Percentiles rank a stretch among this genome's conserved stretches.
Evolutionary conservation across 805 yeast genomes (phyloP).

Genomic region (Yamadazyma nakazawae): DNA sequence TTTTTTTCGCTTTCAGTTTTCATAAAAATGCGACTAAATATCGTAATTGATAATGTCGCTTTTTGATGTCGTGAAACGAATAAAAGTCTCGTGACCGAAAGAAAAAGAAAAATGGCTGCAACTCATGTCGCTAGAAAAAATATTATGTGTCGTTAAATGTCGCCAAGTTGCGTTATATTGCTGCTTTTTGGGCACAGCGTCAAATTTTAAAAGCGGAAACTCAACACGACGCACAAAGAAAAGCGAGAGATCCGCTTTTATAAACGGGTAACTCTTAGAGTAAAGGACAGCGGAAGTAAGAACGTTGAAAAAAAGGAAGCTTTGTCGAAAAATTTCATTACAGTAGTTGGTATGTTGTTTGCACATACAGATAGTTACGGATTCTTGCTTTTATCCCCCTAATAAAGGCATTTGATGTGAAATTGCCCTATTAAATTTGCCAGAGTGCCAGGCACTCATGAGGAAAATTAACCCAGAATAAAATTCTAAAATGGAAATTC

Average conservation of each 20-base stretch:
- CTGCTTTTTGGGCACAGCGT: neutral
- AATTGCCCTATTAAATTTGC: too few species aligned
- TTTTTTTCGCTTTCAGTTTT: conserved; percentile 1
- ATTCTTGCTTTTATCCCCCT: too few species aligned
- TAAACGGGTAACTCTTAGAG: neutral
- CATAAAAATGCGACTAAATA: neutral
- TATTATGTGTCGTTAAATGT: neutral
- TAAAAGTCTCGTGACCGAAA: neutral
- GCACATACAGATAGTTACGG: too few species aligned
- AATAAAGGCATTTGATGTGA: too few species aligned
- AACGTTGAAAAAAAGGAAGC: neutral
- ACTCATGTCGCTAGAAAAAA: neutral
- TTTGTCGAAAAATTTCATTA: too few species aligned
- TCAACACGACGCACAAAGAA: neutral
- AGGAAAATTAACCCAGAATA: conserved; percentile 5
- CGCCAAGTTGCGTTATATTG: neutral
- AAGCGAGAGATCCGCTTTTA: neutral
- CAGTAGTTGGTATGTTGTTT: too few species aligned
- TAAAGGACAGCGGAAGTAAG: neutral
- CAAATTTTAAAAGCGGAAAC: conserved; percentile 3
- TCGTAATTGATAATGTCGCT: neutral
- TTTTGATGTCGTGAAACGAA: neutral
- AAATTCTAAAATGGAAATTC: conserved; percentile 2
- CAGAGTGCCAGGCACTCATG: too few species aligned
- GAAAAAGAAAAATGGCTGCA: neutral